A percentile compares a stretch with the other conserved stretches of the same genome.
Evolutionary conservation across 306 rosid species (phyloP).

Genomic region (Castanea mollissima): DNA sequence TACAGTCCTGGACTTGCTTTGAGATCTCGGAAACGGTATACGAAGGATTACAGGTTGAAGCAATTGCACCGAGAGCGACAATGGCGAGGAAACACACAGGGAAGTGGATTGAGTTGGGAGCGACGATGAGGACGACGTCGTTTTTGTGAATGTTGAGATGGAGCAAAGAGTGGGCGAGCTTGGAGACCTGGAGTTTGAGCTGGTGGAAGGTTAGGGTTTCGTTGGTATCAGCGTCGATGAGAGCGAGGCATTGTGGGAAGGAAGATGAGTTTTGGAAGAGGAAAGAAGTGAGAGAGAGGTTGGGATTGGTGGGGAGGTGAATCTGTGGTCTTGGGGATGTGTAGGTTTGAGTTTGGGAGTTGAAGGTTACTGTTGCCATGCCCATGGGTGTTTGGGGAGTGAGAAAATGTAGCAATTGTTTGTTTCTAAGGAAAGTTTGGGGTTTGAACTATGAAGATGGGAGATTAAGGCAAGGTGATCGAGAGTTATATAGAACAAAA

Average conservation of each 20-base stretch:
- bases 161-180: slow-evolving; percentile 19
- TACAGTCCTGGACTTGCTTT: slow-evolving; percentile 33
- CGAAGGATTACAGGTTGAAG: slow-evolving; percentile 19
- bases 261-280: slow-evolving; percentile 38
- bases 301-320: slow-evolving; percentile 32
- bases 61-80: slow-evolving; percentile 18
- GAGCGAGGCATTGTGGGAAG: slow-evolving; percentile 23
- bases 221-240: slow-evolving; percentile 27
- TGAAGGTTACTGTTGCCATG: neutral
- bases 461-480: too few species aligned
- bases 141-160: slow-evolving; percentile 12
- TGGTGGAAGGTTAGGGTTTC: slow-evolving; percentile 39
- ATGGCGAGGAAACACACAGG: slow-evolving; percentile 12
- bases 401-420: neutral
- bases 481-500: too few species aligned
- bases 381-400: neutral
- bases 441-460: too few species aligned
- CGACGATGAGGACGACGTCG: slow-evolving; percentile 29
- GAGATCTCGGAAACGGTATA: slow-evolving; percentile 25
- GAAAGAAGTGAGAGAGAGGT: slow-evolving; percentile 45
- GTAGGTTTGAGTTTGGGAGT: neutral
- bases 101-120: slow-evolving; percentile 21
- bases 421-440: neutral
- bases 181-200: slow-evolving; percentile 28
- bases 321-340: slow-evolving; percentile 38